Base-by-base conservation (phyloP, 257 asterid genomes). In the Przewalskia tangutica region DNA sequence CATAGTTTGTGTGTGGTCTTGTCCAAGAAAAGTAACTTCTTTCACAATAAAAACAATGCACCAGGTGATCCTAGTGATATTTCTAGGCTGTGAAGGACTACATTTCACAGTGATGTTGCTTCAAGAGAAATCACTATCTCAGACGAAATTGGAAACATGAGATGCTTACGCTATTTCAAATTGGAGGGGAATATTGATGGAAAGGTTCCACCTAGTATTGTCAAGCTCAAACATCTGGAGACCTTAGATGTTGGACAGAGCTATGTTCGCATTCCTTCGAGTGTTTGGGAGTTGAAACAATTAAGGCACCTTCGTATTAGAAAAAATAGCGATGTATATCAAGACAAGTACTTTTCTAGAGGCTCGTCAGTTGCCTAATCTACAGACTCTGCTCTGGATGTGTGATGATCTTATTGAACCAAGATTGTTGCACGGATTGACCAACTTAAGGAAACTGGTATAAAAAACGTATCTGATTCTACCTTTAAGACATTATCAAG, bases 271-370 rank as follows among this genome's bases (percentile, higher is more conserved):
- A 2, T 81, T 51, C 82, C 84, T 10, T 8, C 34, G 6, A 23
- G 64, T 32, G 17, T 84, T 65, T 77, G 84, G 80, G 56, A 67
- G 36, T 81, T 65, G 80, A 77, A 38, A 55, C 75, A 65, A 46
- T 71, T 51, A 16, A 51, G 56, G 3, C 56, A 51, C 11, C 56
- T 51, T 12, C 17, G 17, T 51, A 0, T 3, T n/a, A n/a, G n/a
- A n/a, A n/a, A n/a, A n/a, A n/a, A n/a, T n/a, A n/a, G n/a, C n/a
- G n/a, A n/a, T n/a, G n/a, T n/a, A n/a, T n/a, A n/a, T n/a, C n/a
- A n/a, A n/a, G n/a, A n/a, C n/a, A n/a, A n/a, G n/a, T n/a, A n/a
- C n/a, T n/a, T n/a, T n/a, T n/a, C n/a, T n/a, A n/a, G n/a, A n/a
- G n/a, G n/a, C n/a, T n/a, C n/a, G n/a, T n/a, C n/a, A n/a, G n/a